Percentiles rank a stretch among this genome's conserved stretches.
Conservation (phyloP, 2,329 filamentous ascomycete genomes). For the Colletotrichum sp. region DNA sequence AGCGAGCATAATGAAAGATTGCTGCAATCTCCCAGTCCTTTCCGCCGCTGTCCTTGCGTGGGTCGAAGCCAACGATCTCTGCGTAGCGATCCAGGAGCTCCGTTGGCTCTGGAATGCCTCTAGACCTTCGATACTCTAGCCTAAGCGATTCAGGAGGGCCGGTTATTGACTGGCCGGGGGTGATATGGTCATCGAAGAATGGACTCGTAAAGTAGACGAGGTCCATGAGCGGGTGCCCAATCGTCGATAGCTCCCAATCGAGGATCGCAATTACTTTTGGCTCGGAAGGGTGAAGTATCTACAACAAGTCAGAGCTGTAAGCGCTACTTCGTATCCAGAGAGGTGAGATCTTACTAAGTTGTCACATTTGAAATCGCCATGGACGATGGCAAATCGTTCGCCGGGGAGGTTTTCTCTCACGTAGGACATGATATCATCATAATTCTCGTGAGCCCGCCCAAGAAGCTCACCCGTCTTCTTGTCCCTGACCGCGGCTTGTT, state of each 20-base stretch:
- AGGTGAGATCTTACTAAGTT: not conserved
- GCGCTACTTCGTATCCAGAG: not conserved
- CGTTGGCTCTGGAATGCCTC: not conserved
- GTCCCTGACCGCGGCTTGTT: not conserved
- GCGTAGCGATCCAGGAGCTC: not conserved
- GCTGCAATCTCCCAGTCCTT: not conserved
- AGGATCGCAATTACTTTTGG: not conserved
- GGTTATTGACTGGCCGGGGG: not conserved
- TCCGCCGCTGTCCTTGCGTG: not conserved
- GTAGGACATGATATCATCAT: not conserved
- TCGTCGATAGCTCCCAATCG: not conserved
- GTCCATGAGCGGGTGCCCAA: not conserved
- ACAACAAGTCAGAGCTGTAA: not conserved
- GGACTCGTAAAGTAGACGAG: not conserved
- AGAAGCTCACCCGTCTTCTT: not conserved
- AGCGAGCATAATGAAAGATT: not conserved
- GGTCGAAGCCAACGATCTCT: not conserved
- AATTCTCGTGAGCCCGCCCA: not conserved
- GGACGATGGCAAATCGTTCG: not conserved
- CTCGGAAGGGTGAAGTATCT: not conserved
- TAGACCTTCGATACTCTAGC: not conserved
- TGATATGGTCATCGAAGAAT: not conserved
- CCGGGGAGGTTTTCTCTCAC: not conserved
- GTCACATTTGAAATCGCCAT: not conserved
- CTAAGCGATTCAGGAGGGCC: not conserved